A percentile compares a stretch with the other conserved stretches of the same genome.
These are phyloP conservation scores for Penicillium turbatum DNA, from an alignment of 495 filamentous ascomycete genomes.

Conservation along the genomic window DNA sequence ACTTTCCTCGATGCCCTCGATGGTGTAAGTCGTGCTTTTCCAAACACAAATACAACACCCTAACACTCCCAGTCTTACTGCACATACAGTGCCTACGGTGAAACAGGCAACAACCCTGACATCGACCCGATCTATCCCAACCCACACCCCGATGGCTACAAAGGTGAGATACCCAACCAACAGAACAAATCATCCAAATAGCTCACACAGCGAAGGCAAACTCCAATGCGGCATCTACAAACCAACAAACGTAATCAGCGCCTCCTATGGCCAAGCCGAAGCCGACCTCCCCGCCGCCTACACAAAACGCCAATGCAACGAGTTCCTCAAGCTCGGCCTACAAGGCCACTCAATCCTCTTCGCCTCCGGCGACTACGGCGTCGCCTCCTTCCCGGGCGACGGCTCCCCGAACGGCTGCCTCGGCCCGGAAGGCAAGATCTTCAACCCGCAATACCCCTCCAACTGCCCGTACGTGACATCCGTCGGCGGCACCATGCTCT, in stretches of 20 bases:
- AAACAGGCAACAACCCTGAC: conserved; percentile 40
- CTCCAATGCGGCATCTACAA: conserved; percentile 60
- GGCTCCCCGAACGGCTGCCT: conserved; percentile 31
- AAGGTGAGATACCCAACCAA: conserved; percentile 26
- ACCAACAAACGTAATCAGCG: conserved; percentile 59
- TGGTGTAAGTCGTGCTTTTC: conserved; percentile 27
- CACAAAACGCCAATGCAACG: conserved; percentile 52
- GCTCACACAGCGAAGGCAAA: conserved; percentile 14
- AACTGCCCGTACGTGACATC: conserved; percentile 52
- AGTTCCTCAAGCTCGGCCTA: conserved; percentile 63
- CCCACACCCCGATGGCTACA: conserved; percentile 48
- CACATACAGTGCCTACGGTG: conserved; percentile 36
- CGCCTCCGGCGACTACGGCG: conserved; percentile 58
- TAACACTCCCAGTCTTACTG: conserved; percentile 23
- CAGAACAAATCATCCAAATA: neutral
- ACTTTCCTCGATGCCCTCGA: conserved; percentile 56
- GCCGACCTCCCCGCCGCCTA: conserved; percentile 47
- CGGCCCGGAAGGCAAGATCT: conserved; percentile 41
- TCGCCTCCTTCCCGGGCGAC: conserved; percentile 42
- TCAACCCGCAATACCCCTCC: conserved; percentile 47
- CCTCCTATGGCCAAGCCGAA: conserved; percentile 55
- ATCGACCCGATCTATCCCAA: conserved; percentile 55
- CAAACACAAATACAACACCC: neutral
- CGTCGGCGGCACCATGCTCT: conserved; percentile 48
- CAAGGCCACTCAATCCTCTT: conserved; percentile 59